Evolutionary conservation across 305 asterid species (phyloP), one percentile per base, ranked within the genome.

Genomic region (Plantago coronopus): DNA sequence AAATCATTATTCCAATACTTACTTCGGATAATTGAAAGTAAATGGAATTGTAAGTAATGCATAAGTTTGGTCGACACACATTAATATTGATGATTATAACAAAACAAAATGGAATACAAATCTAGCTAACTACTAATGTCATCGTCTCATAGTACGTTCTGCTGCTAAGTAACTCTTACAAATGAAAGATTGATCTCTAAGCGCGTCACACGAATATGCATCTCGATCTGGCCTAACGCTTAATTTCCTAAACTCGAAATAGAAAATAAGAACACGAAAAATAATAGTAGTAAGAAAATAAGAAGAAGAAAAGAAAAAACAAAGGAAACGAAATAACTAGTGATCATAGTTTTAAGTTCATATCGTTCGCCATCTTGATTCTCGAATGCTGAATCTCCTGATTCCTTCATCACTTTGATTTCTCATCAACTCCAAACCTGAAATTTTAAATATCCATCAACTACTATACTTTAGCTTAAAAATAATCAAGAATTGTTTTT

Each of bases 371-470:
- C 76, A 61, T 76, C 80, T 42, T 60, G 51, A 61, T 63, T n/a
- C 61, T 69, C 44, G 49, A 51, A 38, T 38, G 43, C 43, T 11
- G 14, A 38, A 38, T 38, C 43, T 38, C 43, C 71, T 65, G 79
- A 76, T 71, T 79, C 81, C 79, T 82, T 75, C 80, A 69, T 63
- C 69, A 63, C 75, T 79, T 68, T 54, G 44, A 62, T 62, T 59
- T 45, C 20, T 8, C 43, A 8, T 38, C 2, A 38, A 10, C 61
- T 45, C 20, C 48, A 59, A 61, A 73, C 82, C 91, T 79, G 76
- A 23, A 80, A 57, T 57, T 48, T 10, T n/a, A n/a, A n/a, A 15
- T 31, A 60, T 57, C 23, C 58, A 48, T 6, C 61, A 38, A 53
- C 23, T n/a, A n/a, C n/a, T n/a, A n/a, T n/a, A n/a, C n/a, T n/a